phyloP scores from a whole-genome alignment of 306 rosid genomes.

The Begonia loranthoides region DNA sequence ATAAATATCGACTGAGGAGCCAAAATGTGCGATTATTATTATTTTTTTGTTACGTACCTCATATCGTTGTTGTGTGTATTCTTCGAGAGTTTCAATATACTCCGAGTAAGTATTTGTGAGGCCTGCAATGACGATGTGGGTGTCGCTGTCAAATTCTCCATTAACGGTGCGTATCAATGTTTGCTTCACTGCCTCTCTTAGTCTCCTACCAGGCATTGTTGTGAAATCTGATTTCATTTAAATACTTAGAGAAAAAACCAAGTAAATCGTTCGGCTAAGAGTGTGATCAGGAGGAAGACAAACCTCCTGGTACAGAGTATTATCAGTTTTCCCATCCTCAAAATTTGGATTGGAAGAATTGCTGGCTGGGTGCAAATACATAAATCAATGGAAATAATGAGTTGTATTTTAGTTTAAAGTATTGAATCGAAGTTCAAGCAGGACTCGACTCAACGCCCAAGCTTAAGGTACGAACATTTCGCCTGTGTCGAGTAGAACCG shows the following conservation, averaged over 20 bases:
- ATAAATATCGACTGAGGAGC: too few species aligned
- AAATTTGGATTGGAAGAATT: slow-evolving; percentile 69
- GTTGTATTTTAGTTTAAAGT: neutral
- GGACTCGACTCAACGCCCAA: slow-evolving; percentile 49
- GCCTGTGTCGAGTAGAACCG: slow-evolving; percentile 56
- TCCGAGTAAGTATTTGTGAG: slow-evolving; percentile 79
- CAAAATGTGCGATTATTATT: too few species aligned
- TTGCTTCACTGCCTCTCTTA: slow-evolving; percentile 62
- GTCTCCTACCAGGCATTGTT: slow-evolving; percentile 76
- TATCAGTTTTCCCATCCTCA: slow-evolving; percentile 67
- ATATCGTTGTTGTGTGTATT: slow-evolving; percentile 60
- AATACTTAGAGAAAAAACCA: too few species aligned
- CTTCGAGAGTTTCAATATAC: slow-evolving; percentile 68
- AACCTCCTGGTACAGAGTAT: slow-evolving; percentile 95
- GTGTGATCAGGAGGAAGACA: slow-evolving; percentile 8
- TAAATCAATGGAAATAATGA: slow-evolving; percentile 1
- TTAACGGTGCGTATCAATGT: slow-evolving; percentile 35
- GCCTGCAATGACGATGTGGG: slow-evolving; percentile 62
- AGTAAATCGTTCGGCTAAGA: neutral
- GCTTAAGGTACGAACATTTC: slow-evolving; percentile 80
- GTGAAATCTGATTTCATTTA: slow-evolving; percentile 41
- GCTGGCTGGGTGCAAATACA: slow-evolving; percentile 74
- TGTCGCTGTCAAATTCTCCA: slow-evolving; percentile 39
- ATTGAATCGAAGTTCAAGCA: neutral
- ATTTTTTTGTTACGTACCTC: slow-evolving; percentile 28